Conservation (phyloP, 208 protist species). For the Porcisia hertigi region DNA sequence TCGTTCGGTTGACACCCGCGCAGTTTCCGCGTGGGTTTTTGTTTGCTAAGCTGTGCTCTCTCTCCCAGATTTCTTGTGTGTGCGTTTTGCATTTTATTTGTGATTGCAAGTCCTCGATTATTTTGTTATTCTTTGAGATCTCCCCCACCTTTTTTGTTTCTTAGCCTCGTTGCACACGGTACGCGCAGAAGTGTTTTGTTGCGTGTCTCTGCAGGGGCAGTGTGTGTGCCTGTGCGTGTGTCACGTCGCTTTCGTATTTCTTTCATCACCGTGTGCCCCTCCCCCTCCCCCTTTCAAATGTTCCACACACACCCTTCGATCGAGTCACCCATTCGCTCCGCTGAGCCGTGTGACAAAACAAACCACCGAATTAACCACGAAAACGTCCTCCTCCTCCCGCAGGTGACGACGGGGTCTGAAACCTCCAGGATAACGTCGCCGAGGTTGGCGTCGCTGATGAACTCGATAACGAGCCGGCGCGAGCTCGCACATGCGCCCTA, state of each 20-base stretch:
- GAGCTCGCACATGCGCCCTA: conserved; percentile 25
- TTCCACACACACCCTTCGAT: not conserved
- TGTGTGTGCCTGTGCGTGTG: not conserved
- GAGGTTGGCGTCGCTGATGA: not conserved
- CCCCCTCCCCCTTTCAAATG: not conserved
- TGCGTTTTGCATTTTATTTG: not conserved
- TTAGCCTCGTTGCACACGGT: not conserved
- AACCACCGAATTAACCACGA: not conserved
- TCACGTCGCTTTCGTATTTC: not conserved
- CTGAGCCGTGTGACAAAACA: not conserved
- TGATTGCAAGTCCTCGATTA: not conserved
- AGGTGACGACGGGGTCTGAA: not conserved
- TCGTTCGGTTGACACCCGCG: not conserved
- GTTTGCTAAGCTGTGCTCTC: not conserved
- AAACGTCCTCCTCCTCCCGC: not conserved
- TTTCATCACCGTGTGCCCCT: not conserved
- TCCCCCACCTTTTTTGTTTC: not conserved
- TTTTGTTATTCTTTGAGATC: not conserved
- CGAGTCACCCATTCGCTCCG: not conserved
- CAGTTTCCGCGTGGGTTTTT: not conserved
- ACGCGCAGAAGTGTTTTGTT: not conserved
- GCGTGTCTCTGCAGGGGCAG: conserved; percentile 3
- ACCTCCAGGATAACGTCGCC: not conserved
- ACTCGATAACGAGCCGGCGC: not conserved
- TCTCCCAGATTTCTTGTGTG: not conserved